Percentiles rank a stretch among this genome's conserved stretches.
Evolutionary conservation across 495 filamentous ascomycete genomes (phyloP).

Genomic region (Hypoxylon perforatum): DNA sequence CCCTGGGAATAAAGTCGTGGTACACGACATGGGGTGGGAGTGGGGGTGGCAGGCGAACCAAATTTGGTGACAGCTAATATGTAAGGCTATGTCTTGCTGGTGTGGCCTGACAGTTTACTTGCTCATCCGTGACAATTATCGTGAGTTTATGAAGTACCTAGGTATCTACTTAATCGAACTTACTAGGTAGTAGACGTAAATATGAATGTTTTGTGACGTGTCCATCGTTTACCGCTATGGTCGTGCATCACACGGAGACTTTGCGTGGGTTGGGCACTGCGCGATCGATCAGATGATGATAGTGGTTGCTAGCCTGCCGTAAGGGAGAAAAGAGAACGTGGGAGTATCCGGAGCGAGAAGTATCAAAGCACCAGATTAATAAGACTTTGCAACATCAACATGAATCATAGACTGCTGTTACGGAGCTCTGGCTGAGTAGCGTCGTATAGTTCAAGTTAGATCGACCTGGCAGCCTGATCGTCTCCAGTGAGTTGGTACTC

Average conservation of each 20-base stretch:
- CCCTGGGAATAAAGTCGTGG: too few relatives aligned
- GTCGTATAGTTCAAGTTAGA: too few relatives aligned
- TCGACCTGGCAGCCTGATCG: too few relatives aligned
- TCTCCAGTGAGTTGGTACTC: too few relatives aligned
- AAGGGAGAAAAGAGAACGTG: conserved; percentile 7
- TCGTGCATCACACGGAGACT: not conserved
- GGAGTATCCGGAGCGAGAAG: not conserved
- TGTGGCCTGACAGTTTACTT: not conserved
- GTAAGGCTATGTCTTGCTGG: too few relatives aligned
- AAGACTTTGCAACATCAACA: not conserved
- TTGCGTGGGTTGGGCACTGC: conserved; percentile 7
- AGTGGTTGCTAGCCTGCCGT: not conserved
- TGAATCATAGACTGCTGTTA: not conserved
- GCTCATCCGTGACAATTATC: not conserved
- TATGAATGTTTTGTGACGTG: not conserved
- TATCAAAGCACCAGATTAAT: not conserved
- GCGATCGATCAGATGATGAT: conserved; percentile 7
- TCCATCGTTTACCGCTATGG: not conserved
- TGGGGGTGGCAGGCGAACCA: too few relatives aligned
- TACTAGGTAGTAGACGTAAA: not conserved
- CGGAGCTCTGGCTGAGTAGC: too few relatives aligned
- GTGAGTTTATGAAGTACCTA: not conserved
- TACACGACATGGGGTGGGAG: too few relatives aligned
- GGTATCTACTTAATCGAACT: not conserved
- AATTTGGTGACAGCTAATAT: too few relatives aligned